Evolutionary conservation across 2,329 filamentous ascomycete species (phyloP).

Genomic region (Verticillium zaregamsianum): DNA sequence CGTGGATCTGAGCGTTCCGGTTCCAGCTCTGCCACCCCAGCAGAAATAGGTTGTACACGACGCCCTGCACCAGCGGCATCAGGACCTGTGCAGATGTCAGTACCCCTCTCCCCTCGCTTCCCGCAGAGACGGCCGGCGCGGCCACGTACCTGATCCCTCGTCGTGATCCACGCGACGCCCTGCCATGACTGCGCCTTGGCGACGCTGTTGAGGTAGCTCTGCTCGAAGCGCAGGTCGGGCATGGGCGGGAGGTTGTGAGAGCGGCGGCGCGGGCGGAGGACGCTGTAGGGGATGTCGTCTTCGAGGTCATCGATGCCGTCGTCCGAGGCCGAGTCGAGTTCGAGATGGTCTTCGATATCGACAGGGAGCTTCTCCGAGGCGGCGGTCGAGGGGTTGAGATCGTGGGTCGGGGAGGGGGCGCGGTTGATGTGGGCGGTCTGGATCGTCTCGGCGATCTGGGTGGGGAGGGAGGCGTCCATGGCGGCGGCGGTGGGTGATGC

Average conservation of each 20-base stretch:
- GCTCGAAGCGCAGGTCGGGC: slow-evolving; percentile 92
- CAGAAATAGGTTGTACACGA: slow-evolving; percentile 81
- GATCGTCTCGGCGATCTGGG: slow-evolving; percentile 72
- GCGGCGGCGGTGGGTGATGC: neutral
- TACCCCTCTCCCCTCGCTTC: neutral
- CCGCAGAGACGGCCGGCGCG: slow-evolving; percentile 9
- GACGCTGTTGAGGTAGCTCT: slow-evolving; percentile 94
- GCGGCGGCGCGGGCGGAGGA: slow-evolving; percentile 51
- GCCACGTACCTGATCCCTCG: slow-evolving; percentile 73
- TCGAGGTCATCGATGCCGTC: slow-evolving; percentile 49
- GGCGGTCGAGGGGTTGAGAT: slow-evolving; percentile 76
- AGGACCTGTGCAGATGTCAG: slow-evolving; percentile 53
- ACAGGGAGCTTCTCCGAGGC: slow-evolving; percentile 59
- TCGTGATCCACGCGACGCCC: slow-evolving; percentile 77
- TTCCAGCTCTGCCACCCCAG: slow-evolving; percentile 93
- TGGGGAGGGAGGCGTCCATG: slow-evolving; percentile 51
- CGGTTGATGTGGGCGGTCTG: slow-evolving; percentile 77
- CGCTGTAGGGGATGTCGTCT: slow-evolving; percentile 66
- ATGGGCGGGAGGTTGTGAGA: slow-evolving; percentile 54
- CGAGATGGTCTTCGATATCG: slow-evolving; percentile 28
- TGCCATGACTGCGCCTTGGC: slow-evolving; percentile 74
- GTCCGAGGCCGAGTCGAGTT: slow-evolving; percentile 28
- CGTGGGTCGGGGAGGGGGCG: slow-evolving; percentile 66
- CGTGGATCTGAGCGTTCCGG: slow-evolving; percentile 68
- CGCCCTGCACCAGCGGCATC: slow-evolving; percentile 82